Base-by-base conservation (phyloP, 2,329 filamentous ascomycete genomes). In the Sclerotiophoma versabilis region DNA sequence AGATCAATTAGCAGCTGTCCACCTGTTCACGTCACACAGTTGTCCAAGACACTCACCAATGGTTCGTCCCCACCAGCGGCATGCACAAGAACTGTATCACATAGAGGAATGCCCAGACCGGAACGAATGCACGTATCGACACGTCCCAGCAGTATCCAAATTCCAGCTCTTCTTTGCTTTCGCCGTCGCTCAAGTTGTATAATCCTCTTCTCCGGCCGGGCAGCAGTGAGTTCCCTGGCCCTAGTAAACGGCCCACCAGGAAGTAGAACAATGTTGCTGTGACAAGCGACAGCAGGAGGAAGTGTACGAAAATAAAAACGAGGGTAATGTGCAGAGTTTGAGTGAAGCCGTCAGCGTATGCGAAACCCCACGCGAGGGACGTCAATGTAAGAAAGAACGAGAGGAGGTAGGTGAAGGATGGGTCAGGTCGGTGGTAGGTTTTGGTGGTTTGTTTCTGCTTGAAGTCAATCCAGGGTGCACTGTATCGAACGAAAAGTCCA, bases 101-200 rank as follows among this genome's bases (percentile, higher is more conserved):
- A 61, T 88, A 87, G 22, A 89, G 78, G 66, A 87, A 86, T 22
- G 87, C 79, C 79, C 87, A 89, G 4, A 88, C 79, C 0, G 87
- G 86, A 61, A 89, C 86, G 72, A 88, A 89, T 0, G 86, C 86
- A 30, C 87, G 80, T 32, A 87, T 89, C 0, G 84, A 83, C 17
- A 87, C 87, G 76, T 89, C 87, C 74, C 88, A 89, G 71, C 87
- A 89, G 69, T 89, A 89, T 47, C 87, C 87, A 74, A 89, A 89
- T 67, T 89, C 87, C 57, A 89, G 72, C 55, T 83, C 83, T 49
- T 88, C 85, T 19, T 66, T 70, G 6, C 59, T 59, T 10, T 78
- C 79, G 4, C 76, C 76, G 0, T 82, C 80, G 48, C 84, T 82
- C 5, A 81, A 78, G 23, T 73, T 70, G 64, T 88, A 87, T 6